Evolutionary conservation across 2,329 filamentous ascomycete genomes (phyloP).

Genomic region (Aspergillus glaucus): DNA sequence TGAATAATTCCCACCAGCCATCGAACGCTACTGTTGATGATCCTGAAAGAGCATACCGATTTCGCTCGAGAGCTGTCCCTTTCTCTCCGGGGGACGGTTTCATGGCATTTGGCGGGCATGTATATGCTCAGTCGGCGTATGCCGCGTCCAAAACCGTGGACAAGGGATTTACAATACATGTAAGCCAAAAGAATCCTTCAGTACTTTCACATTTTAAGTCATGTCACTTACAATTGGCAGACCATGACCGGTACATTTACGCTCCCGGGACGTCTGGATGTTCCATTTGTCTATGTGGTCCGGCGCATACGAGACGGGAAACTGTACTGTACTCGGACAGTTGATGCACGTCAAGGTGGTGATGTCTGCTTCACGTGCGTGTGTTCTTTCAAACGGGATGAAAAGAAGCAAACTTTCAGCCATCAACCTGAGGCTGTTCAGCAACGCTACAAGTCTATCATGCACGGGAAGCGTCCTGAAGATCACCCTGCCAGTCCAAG

Average conservation of each 20-base stretch:
- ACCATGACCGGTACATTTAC: constrained; percentile 50
- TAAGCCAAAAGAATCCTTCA: constrained; percentile 22
- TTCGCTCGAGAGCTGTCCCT: constrained; percentile 23
- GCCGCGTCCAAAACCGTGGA: constrained; percentile 50
- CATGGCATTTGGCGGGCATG: constrained; percentile 50
- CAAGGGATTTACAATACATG: constrained; percentile 47
- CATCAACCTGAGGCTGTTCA: constrained; percentile 27
- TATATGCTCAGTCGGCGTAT: constrained; percentile 53
- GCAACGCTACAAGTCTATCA: constrained; percentile 22
- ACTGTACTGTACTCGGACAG: constrained; percentile 47
- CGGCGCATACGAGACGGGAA: constrained; percentile 46
- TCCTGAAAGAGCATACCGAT: constrained; percentile 24
- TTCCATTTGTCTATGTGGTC: constrained; percentile 48
- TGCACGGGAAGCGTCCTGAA: constrained; percentile 25
- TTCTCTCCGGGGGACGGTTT: constrained; percentile 39
- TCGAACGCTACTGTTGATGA: constrained; percentile 6
- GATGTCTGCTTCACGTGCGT: constrained; percentile 48
- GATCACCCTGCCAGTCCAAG: constrained; percentile 29
- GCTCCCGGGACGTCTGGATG: constrained; percentile 39
- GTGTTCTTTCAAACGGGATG: constrained; percentile 47
- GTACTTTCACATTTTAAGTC: neutral
- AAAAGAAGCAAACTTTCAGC: constrained; percentile 20
- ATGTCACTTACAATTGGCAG: constrained; percentile 21
- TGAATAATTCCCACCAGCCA: constrained; percentile 11
- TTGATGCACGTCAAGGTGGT: constrained; percentile 46